A percentile compares a stretch with the other conserved stretches of the same genome.
phyloP scores from a whole-genome alignment of 306 rosid genomes.

The Rubus parviflorus region DNA sequence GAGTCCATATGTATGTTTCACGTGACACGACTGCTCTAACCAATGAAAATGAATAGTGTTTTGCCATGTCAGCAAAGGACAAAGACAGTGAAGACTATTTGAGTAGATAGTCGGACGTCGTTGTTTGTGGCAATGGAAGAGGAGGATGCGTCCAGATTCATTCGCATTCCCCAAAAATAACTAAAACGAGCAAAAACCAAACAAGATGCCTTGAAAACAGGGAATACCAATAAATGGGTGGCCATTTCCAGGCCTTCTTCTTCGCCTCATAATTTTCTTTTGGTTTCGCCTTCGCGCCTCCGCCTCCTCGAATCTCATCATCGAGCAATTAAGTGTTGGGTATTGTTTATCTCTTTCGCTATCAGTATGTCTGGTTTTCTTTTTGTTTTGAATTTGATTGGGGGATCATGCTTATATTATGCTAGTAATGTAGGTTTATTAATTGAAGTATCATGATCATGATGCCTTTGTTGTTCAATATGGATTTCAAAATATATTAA shows the following conservation, averaged over 20 bases:
- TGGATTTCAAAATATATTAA: no score
- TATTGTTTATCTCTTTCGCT: not conserved
- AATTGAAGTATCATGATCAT: not conserved
- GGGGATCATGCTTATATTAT: not conserved
- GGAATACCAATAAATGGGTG: not conserved
- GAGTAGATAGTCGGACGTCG: no score
- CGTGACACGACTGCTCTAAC: no score
- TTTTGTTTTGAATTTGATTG: not conserved
- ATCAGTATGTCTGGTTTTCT: not conserved
- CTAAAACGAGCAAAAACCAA: not conserved
- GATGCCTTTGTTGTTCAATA: not conserved
- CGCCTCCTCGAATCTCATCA: not conserved
- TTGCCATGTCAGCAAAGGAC: no score
- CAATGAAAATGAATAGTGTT: no score
- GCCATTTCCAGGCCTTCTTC: not conserved
- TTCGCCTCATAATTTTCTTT: not conserved
- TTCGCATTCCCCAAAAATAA: not conserved
- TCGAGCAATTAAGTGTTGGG: not conserved
- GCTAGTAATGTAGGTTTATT: not conserved
- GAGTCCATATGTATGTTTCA: no score
- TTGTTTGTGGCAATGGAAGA: not conserved
- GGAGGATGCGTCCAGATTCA: slow-evolving; percentile 20
- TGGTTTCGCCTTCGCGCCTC: not conserved
- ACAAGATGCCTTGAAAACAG: slow-evolving; percentile 2
- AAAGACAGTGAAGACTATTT: no score